Evolutionary conservation across 305 asterid species (phyloP).

Genomic region (Solanum hybrid): DNA sequence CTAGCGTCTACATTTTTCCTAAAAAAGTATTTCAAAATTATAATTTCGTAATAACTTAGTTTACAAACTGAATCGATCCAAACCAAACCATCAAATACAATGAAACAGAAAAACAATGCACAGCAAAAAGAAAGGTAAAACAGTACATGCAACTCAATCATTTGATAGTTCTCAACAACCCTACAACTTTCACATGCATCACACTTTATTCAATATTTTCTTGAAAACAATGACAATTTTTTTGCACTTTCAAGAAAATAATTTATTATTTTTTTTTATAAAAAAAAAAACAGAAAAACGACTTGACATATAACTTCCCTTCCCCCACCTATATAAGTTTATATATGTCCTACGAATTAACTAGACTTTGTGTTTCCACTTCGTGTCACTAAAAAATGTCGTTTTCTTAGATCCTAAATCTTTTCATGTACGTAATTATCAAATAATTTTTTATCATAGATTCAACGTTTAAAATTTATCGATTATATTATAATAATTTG

Average conservation of each 20-base stretch:
- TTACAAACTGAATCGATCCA: background rate
- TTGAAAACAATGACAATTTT: background rate
- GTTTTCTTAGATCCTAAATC: background rate
- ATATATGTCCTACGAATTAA: background rate
- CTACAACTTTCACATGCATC: constrained; percentile 52
- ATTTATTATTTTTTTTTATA: background rate
- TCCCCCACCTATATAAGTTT: background rate
- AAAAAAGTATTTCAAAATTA: too few species aligned
- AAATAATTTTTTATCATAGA: background rate
- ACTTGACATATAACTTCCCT: background rate
- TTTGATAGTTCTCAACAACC: constrained; percentile 49
- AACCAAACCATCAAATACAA: background rate
- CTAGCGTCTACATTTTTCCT: background rate
- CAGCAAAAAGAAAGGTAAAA: background rate
- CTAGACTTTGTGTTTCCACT: background rate
- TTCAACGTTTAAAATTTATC: background rate
- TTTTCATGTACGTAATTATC: background rate
- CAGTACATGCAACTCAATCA: constrained; percentile 32
- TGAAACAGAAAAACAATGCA: background rate
- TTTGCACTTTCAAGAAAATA: background rate
- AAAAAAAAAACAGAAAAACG: background rate
- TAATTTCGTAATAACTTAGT: too few species aligned
- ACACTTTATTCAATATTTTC: constrained; percentile 5
- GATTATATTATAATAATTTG: background rate
- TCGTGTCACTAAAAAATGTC: background rate